A percentile compares a stretch with the other conserved stretches of the same genome.
Evolutionary conservation across 2,329 filamentous ascomycete genomes (phyloP).

Genomic region (Alternaria conjuncta): DNA sequence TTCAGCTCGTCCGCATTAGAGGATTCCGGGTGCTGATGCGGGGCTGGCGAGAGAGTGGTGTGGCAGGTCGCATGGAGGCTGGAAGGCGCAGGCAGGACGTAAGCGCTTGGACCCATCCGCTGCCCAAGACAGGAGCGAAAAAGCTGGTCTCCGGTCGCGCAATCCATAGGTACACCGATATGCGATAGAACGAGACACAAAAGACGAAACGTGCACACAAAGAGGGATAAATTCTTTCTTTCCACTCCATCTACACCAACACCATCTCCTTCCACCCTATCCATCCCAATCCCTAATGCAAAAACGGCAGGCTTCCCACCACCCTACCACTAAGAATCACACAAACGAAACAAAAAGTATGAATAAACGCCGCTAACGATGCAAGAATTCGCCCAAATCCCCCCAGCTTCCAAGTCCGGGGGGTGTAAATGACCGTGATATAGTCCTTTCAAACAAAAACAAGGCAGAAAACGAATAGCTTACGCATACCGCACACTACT

Average conservation of each 20-base stretch:
- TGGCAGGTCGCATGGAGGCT: not conserved
- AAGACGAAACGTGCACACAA: not conserved
- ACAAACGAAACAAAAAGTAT: not conserved
- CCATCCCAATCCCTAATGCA: not conserved
- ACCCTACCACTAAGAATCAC: not conserved
- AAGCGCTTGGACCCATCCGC: not conserved
- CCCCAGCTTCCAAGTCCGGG: not conserved
- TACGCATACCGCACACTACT: constrained; percentile 25
- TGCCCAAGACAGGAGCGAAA: not conserved
- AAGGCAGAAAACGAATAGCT: not conserved
- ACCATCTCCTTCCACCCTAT: not conserved
- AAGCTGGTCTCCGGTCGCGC: fast-evolving
- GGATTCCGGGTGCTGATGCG: not conserved
- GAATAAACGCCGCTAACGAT: constrained; percentile 9
- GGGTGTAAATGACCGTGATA: constrained; percentile 5
- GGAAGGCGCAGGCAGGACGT: not conserved
- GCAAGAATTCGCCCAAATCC: not conserved
- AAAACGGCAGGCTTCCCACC: not conserved
- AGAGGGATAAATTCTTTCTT: not conserved
- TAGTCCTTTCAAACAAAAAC: not conserved
- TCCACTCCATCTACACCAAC: not conserved
- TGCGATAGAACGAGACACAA: no score
- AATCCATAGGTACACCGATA: fast-evolving
- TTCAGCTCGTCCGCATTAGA: no score
- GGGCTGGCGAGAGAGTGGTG: not conserved